Conservation (phyloP, 805 yeast species). For the Wilhelminamyces savonicus region DNA sequence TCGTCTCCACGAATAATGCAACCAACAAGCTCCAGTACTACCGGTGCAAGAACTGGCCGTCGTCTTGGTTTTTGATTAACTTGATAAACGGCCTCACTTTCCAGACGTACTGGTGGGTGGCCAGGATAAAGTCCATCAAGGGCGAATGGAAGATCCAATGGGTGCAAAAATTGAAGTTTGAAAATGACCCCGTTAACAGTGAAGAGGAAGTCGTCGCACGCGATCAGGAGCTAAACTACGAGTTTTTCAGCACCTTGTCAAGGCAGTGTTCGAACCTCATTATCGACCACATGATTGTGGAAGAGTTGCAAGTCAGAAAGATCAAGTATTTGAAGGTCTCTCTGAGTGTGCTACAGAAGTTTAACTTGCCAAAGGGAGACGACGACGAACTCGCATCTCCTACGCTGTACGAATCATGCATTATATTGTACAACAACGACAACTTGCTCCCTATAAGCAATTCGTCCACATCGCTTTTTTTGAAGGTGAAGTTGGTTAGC, state of each 20-base stretch:
- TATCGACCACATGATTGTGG: conserved; percentile 46
- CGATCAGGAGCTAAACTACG: conserved; percentile 16
- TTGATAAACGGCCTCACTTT: conserved; percentile 31
- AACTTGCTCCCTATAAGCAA: conserved; percentile 25
- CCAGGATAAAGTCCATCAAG: conserved; percentile 40
- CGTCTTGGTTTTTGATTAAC: conserved; percentile 47
- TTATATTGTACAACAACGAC: conserved; percentile 18
- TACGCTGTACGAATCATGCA: conserved; percentile 16
- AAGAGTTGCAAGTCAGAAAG: conserved; percentile 37
- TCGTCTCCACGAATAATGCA: conserved; percentile 5
- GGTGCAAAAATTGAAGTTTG: conserved; percentile 28
- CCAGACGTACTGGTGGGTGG: conserved; percentile 45
- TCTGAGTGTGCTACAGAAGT: no score
- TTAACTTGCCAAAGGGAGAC: no score
- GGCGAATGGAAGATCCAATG: conserved; percentile 55
- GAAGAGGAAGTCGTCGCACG: conserved; percentile 1
- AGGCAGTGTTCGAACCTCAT: conserved; percentile 41
- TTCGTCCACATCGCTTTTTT: conserved; percentile 26
- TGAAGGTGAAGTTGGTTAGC: conserved; percentile 20
- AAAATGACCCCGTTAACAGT: conserved; percentile 2
- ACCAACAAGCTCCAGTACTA: conserved; percentile 28
- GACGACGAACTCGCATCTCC: conserved; percentile 2
- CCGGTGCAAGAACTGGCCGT: conserved; percentile 49
- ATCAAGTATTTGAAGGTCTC: conserved; percentile 23
- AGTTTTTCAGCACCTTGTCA: conserved; percentile 33